Conservation (phyloP, 2,329 filamentous ascomycete species). For the Aspergillus novoparasiticus region DNA sequence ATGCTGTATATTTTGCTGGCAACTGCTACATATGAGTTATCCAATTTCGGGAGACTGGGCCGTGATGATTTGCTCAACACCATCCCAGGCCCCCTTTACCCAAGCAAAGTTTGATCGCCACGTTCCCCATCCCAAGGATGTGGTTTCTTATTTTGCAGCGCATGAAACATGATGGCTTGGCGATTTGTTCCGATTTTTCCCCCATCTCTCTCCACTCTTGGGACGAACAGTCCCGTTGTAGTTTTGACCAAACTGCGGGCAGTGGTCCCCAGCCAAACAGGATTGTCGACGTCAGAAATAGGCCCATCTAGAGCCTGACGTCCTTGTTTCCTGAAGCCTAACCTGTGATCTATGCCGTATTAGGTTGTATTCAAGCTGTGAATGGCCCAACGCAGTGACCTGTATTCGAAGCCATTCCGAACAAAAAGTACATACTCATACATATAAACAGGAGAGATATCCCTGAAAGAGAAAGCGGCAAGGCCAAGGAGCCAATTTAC, state of each 20-base stretch:
- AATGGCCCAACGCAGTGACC: slow-evolving; percentile 4
- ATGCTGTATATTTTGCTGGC: not conserved
- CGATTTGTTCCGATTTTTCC: slow-evolving; percentile 6
- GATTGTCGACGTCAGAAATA: not conserved
- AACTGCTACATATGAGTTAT: slow-evolving; percentile 4
- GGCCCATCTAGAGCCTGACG: slow-evolving; percentile 2
- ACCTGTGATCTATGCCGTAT: not conserved
- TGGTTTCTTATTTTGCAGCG: slow-evolving; percentile 5
- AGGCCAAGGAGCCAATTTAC: not conserved
- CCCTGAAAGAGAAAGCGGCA: not conserved
- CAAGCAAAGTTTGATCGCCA: slow-evolving; percentile 7
- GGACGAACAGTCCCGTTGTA: slow-evolving; percentile 8
- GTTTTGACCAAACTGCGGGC: slow-evolving; percentile 13
- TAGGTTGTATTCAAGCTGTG: not conserved
- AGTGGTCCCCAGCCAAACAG: slow-evolving; percentile 14
- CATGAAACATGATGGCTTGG: slow-evolving; percentile 4
- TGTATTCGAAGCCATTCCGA: slow-evolving; percentile 1
- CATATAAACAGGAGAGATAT: not conserved
- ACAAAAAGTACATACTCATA: not conserved
- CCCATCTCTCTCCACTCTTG: not conserved
- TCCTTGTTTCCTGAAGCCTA: slow-evolving; percentile 7
- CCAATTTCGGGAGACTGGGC: not conserved
- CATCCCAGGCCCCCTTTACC: not conserved
- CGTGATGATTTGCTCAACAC: not conserved
- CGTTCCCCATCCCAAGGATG: slow-evolving; percentile 8